Base-by-base conservation (phyloP, 768 basidiomycete species). In the Pholiota conissans region DNA sequence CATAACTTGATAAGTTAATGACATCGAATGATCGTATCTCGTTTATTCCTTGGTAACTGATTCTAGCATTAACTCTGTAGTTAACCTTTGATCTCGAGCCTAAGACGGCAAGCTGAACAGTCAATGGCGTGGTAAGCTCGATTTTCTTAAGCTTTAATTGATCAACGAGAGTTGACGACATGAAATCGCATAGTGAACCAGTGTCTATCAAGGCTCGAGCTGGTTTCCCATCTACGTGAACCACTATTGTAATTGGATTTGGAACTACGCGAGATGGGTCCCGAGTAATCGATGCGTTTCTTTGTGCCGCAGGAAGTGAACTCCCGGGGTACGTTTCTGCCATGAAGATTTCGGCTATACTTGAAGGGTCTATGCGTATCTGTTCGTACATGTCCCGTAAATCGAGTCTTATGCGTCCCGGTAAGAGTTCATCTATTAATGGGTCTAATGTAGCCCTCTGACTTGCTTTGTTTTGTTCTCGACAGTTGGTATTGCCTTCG, bases 41-140 rank as follows among this genome's bases (percentile, higher is more conserved):
- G n/a, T 67, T 59, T 0, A 79, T 73, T 0, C 34, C 16, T 55
- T 77, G 73, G 57, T 77, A 79, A 9, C 63, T 32, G 0, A 80
- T 32, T 1, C 63, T 13, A 0, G 63, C 73, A 1, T 28, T 58
- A 0, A 67, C 58, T 0, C 64, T 47, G 22, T 35, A 67, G 53
- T 76, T 79, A 0, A 82, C 65, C 29, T 73, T 73, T 0, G 75
- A 70, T 0, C 71, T 48, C 0, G 78, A 81, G 0, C 79, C 81
- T 34, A 75, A 71, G 0, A 74, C 70, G 0, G 75, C 76, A 0
- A 79, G 56, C 30, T 76, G 74, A 1, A 78, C 32, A 2, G 67
- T 60, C 1, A 79, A 20, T 0, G 70, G 74, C 29, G 69, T 70
- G 3, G 46, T 64, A 2, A 80, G 51, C 13, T 61, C 54, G 0